phyloP scores from a whole-genome alignment of 2,329 filamentous ascomycete species.

The Coniella lustricola region DNA sequence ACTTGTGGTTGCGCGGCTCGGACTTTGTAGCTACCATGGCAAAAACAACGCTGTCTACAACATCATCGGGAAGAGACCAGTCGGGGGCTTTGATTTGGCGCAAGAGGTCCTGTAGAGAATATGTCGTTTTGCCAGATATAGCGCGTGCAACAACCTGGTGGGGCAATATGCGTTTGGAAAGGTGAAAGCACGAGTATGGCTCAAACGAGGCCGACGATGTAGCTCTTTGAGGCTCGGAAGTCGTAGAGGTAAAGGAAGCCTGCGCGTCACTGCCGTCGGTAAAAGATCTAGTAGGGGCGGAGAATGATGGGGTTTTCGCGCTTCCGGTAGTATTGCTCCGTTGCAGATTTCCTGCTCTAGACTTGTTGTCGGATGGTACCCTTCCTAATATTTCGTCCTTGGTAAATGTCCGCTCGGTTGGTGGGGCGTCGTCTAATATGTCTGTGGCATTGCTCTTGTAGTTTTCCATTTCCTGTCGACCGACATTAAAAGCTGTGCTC shows the following conservation, averaged over 20 bases:
- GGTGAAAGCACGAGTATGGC: slow-evolving; percentile 75
- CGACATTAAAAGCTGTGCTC: slow-evolving; percentile 50
- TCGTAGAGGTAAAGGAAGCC: slow-evolving; percentile 22
- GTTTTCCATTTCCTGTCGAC: slow-evolving; percentile 50
- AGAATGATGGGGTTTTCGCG: slow-evolving; percentile 19
- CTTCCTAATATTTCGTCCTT: slow-evolving; percentile 54
- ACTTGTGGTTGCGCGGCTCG: slow-evolving; percentile 58
- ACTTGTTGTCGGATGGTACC: slow-evolving; percentile 16
- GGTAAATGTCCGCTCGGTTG: slow-evolving; percentile 40
- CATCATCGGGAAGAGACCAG: slow-evolving; percentile 73
- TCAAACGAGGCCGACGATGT: slow-evolving; percentile 60
- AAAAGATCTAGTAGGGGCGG: slow-evolving; percentile 13
- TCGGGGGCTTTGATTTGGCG: slow-evolving; percentile 74
- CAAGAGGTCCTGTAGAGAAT: slow-evolving; percentile 73
- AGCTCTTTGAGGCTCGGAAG: slow-evolving; percentile 31
- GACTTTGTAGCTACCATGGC: slow-evolving; percentile 87
- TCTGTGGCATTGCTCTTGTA: slow-evolving; percentile 53
- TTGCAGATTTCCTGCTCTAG: slow-evolving; percentile 25
- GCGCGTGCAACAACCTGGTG: slow-evolving; percentile 74
- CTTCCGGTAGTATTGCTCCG: slow-evolving; percentile 38
- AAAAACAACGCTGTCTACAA: slow-evolving; percentile 84
- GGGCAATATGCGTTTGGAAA: slow-evolving; percentile 75
- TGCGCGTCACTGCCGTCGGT: slow-evolving; percentile 18
- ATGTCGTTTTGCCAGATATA: slow-evolving; percentile 68
- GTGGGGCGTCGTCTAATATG: slow-evolving; percentile 42